Base-by-base conservation (phyloP, 257 asterid species). In the Plantago major region DNA sequence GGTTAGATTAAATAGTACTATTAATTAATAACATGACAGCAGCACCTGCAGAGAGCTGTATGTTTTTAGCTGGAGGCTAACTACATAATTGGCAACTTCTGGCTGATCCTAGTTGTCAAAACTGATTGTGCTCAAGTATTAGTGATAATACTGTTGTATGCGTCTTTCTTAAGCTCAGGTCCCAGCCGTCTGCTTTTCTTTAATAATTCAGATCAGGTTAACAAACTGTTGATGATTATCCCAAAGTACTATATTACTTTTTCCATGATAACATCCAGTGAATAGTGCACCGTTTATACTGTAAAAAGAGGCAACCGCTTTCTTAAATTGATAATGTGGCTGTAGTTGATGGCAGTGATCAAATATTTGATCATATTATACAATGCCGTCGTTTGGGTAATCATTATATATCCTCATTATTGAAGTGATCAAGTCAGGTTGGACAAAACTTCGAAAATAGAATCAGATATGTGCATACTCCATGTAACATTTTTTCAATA, bases 191-290 rank as follows among this genome's bases (percentile, higher is more conserved):
- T 7, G 42, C 11, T 58, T 45, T 9, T 22, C 14, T 60, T 22
- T 22, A 10, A 13, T 45, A 13, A 17, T 33, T 33, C 6, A 14
- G 3, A 9, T 19, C 46, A 45, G 55, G 26, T 1, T 28, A 54
- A 46, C 30, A 11, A 10, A 15, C 38, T n/a, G 13, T 37, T 46
- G 12, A 51, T 8, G 28, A 42, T 38, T 6, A 42, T 5, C 16
- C 26, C 6, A 7, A n/a, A 47, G 60, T 42, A 19, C 50, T 50
- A 63, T 15, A 4, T 51, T 44, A 37, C 6, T 67, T 58, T 64
- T 44, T 52, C 13, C 54, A 5, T 5, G 5, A 0, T 11, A 28
- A 42, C 45, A 50, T 51, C 15, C 28, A 9, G 13, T 42, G 57
- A n/a, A 12, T 22, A 64, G 13, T 16, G n/a, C 42, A 12, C 47